phyloP scores from a whole-genome alignment of 371 early-diverging fungal species.

The Thermomucor indicae-seudaticae region DNA sequence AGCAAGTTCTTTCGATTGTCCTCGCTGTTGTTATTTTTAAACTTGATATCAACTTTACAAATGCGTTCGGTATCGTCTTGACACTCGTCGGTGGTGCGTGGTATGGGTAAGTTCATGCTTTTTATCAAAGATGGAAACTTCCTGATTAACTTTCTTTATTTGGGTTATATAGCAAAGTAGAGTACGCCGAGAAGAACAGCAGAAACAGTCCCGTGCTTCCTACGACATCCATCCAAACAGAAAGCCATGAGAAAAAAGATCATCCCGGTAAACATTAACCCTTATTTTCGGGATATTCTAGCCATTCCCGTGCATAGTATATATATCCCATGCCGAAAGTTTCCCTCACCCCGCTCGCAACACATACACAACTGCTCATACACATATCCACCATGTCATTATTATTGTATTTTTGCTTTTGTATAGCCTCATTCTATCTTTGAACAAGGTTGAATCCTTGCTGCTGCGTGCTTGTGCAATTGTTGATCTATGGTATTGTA shows the following conservation, averaged over 20 bases:
- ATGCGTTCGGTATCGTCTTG: constrained; percentile 70
- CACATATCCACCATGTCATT: constrained; percentile 1
- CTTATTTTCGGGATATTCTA: too few relatives aligned
- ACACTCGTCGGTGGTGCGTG: constrained; percentile 77
- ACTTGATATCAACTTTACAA: constrained; percentile 59
- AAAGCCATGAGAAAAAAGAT: constrained; percentile 3
- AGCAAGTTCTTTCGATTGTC: constrained; percentile 80
- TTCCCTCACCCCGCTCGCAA: too few relatives aligned
- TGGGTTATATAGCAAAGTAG: constrained; percentile 7
- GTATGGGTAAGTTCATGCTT: constrained; percentile 38
- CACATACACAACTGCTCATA: too few relatives aligned
- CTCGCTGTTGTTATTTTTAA: constrained; percentile 75
- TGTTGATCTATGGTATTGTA: too few relatives aligned
- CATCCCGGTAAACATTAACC: too few relatives aligned
- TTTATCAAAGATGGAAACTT: background rate
- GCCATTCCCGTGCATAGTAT: too few relatives aligned
- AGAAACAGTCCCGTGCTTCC: constrained; percentile 3
- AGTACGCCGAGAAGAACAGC: constrained; percentile 6
- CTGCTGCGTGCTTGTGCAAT: too few relatives aligned
- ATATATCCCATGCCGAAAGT: too few relatives aligned
- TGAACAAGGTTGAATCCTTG: too few relatives aligned
- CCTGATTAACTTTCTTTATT: background rate
- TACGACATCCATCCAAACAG: background rate
- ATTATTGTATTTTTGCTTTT: constrained; percentile 3
- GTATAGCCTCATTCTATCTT: background rate